These are phyloP conservation scores for Paramecium bursaria DNA, from an alignment of 73 alveolate genomes.

Conservation along the genomic window DNA sequence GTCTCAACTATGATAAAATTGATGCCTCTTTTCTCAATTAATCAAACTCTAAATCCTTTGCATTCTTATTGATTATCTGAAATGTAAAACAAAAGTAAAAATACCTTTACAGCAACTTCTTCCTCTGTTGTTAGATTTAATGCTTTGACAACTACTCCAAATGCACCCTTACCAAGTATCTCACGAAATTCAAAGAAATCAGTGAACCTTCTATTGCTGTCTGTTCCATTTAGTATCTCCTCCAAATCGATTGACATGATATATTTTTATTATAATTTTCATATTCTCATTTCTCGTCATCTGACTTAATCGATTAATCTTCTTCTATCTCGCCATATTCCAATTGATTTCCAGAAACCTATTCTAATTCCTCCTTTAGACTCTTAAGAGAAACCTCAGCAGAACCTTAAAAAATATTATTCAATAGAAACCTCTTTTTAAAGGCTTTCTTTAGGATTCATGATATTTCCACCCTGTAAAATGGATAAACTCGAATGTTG, in stretches of 20 bases:
- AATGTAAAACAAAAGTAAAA: neutral
- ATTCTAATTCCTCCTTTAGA: no score
- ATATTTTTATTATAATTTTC: no score
- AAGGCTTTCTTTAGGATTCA: slow-evolving; percentile 63
- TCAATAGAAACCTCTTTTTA: slow-evolving; percentile 68
- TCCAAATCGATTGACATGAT: no score
- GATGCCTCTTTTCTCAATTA: slow-evolving; percentile 74
- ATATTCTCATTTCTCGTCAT: no score
- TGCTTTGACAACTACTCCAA: slow-evolving; percentile 82
- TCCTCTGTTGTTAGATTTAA: slow-evolving; percentile 69
- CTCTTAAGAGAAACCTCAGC: no score
- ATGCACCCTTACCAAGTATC: slow-evolving; percentile 80
- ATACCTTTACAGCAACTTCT: slow-evolving; percentile 77
- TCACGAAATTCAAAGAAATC: slow-evolving; percentile 69
- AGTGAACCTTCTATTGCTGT: slow-evolving; percentile 64
- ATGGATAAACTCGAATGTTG: slow-evolving; percentile 71
- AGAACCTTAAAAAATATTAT: no score
- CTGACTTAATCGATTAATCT: no score
- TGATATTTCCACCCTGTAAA: slow-evolving; percentile 75
- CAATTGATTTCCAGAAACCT: no score
- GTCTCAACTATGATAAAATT: slow-evolving; percentile 75
- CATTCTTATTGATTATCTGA: slow-evolving; percentile 68
- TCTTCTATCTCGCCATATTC: no score
- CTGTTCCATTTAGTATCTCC: no score
- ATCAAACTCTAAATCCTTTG: slow-evolving; percentile 68